Percentiles rank a stretch among this genome's conserved stretches.
These are phyloP conservation scores for Trichoderma polysporum DNA, from an alignment of 2,329 filamentous ascomycete genomes.

Conservation along the genomic window DNA sequence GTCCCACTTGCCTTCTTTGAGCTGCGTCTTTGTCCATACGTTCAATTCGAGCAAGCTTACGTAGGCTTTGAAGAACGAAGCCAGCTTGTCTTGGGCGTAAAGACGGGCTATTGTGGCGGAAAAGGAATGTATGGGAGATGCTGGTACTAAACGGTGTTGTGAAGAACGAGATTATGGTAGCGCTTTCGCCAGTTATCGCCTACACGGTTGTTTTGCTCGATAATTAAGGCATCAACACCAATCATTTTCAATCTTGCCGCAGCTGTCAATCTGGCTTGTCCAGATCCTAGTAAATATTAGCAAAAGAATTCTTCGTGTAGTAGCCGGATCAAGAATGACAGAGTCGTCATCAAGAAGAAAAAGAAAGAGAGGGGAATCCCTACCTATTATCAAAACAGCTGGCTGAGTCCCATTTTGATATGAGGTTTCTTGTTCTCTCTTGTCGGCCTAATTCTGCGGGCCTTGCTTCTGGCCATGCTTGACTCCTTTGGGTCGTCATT, in stretches of 20 bases:
- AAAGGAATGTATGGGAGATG: constrained; percentile 65
- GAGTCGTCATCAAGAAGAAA: background rate
- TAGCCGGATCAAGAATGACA: background rate
- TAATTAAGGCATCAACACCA: constrained; percentile 53
- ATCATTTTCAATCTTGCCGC: constrained; percentile 61
- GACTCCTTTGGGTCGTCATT: constrained; percentile 54
- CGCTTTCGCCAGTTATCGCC: constrained; percentile 65
- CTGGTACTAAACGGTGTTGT: constrained; percentile 64
- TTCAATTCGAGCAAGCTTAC: constrained; percentile 65
- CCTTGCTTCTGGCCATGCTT: constrained; percentile 52
- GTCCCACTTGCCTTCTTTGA: constrained; percentile 51
- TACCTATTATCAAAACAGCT: constrained; percentile 61
- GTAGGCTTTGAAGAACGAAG: constrained; percentile 67
- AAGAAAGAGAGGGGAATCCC: constrained; percentile 23
- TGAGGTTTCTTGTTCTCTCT: constrained; percentile 46
- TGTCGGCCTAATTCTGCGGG: constrained; percentile 61
- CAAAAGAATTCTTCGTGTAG: background rate
- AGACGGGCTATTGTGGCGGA: constrained; percentile 65
- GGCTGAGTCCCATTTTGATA: constrained; percentile 52
- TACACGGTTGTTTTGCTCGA: constrained; percentile 57
- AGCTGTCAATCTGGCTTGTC: constrained; percentile 58
- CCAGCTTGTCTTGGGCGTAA: constrained; percentile 72
- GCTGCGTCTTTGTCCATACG: constrained; percentile 58
- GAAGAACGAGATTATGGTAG: constrained; percentile 65
- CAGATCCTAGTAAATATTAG: constrained; percentile 46